Evolutionary conservation across 805 yeast species (phyloP).

Genomic region (Candida glaebosa): DNA sequence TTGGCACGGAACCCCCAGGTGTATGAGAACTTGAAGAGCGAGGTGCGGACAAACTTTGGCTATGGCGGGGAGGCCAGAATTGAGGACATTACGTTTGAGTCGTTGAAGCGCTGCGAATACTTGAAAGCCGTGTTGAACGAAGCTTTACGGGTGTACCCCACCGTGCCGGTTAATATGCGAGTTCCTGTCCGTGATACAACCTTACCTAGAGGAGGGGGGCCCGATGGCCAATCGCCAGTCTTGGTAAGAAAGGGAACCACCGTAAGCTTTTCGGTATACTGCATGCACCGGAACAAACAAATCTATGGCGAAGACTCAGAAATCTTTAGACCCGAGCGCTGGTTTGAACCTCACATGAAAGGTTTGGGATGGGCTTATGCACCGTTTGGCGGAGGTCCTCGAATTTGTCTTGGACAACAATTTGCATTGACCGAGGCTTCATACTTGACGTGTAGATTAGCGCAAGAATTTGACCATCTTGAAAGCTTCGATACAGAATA

Average conservation of each 20-base stretch:
- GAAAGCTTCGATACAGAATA: conserved; percentile 17
- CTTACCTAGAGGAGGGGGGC: conserved; percentile 27
- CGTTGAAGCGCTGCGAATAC: conserved; percentile 30
- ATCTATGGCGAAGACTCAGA: conserved; percentile 46
- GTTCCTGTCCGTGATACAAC: conserved; percentile 23
- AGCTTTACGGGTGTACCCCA: conserved; percentile 30
- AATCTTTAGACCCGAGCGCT: conserved; percentile 47
- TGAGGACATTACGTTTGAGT: conserved; percentile 26
- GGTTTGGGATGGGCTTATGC: conserved; percentile 45
- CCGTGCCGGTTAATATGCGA: conserved; percentile 30
- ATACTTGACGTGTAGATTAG: conserved; percentile 38
- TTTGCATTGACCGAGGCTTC: conserved; percentile 57
- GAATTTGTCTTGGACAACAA: conserved; percentile 56
- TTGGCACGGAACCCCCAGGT: conserved; percentile 28
- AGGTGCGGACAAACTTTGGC: conserved; percentile 23
- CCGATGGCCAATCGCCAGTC: conserved; percentile 36
- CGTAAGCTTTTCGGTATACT: conserved; percentile 39
- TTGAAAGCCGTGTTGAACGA: conserved; percentile 28
- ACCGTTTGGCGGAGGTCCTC: conserved; percentile 55
- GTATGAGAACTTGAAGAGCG: conserved; percentile 24
- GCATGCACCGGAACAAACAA: conserved; percentile 39
- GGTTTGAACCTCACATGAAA: conserved; percentile 33
- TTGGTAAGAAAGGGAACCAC: conserved; percentile 42
- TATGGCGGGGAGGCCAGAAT: conserved; percentile 14
- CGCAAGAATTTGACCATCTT: conserved; percentile 22